Conservation (phyloP, 2,329 filamentous ascomycete genomes). For the Fusarium oligoseptatum region DNA sequence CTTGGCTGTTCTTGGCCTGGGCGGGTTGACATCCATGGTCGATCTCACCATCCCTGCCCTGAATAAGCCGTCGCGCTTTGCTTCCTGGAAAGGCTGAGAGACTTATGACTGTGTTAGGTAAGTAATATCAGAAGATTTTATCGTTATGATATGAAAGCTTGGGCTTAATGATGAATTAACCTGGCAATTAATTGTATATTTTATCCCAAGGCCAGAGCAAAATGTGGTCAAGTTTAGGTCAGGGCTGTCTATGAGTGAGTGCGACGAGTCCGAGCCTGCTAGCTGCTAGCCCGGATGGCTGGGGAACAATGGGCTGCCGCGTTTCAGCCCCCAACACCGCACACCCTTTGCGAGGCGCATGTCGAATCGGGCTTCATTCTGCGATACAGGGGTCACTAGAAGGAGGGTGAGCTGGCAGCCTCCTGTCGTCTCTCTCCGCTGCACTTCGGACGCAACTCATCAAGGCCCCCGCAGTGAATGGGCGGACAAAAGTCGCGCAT, state of each 20-base stretch:
- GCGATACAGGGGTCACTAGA: conserved; percentile 30
- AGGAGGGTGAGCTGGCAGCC: conserved; percentile 40
- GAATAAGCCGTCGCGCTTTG: conserved; percentile 36
- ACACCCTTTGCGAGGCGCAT: conserved; percentile 32
- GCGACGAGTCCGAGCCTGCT: background rate
- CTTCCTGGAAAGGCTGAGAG: background rate
- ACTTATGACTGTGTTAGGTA: background rate
- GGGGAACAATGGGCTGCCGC: conserved; percentile 29
- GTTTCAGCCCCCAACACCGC: conserved; percentile 32
- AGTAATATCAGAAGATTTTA: background rate
- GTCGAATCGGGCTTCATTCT: conserved; percentile 27
- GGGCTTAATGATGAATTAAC: background rate
- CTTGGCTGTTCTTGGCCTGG: conserved; percentile 12
- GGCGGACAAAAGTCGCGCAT: conserved; percentile 44
- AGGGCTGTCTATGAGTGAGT: background rate
- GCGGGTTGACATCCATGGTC: conserved; percentile 26
- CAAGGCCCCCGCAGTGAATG: conserved; percentile 19
- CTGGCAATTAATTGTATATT: background rate
- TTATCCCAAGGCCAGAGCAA: background rate
- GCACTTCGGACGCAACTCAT: conserved; percentile 30
- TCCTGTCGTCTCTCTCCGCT: conserved; percentile 33
- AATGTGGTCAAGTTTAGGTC: background rate
- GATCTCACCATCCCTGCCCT: conserved; percentile 39
- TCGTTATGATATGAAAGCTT: background rate
- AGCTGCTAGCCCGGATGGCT: background rate